Evolutionary conservation across 257 asterid species (phyloP).

Genomic region (Solanum chiquidenum): DNA sequence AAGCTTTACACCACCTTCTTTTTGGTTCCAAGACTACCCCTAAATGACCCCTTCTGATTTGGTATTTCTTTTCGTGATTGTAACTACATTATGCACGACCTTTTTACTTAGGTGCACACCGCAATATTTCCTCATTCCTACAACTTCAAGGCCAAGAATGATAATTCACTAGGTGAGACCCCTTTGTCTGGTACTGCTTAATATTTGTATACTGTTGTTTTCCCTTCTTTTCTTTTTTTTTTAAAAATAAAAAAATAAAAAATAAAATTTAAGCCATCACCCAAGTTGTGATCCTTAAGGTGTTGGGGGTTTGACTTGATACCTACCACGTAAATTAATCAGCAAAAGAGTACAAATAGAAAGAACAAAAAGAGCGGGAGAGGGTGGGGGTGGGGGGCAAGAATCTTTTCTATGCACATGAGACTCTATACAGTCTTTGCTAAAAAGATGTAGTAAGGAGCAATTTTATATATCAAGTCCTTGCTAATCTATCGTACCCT

Average conservation of each 20-base stretch:
- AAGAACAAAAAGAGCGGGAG: neutral
- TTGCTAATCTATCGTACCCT: neutral
- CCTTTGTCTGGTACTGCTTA: neutral
- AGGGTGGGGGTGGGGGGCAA: neutral
- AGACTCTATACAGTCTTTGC: neutral
- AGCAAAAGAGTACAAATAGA: neutral
- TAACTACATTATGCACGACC: neutral
- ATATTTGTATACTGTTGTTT: neutral
- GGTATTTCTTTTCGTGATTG: neutral
- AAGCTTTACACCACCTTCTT: constrained; percentile 12
- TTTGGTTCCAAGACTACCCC: neutral
- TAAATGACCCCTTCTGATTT: neutral
- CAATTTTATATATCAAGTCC: neutral
- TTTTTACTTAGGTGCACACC: constrained; percentile 41
- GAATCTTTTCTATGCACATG: neutral
- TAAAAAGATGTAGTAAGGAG: neutral
- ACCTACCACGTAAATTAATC: neutral
- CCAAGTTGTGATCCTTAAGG: neutral
- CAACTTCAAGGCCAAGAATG: constrained; percentile 27
- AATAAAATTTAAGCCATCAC: neutral
- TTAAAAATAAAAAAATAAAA: no score
- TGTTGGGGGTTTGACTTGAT: neutral
- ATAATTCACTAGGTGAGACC: constrained; percentile 56
- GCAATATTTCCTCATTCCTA: constrained; percentile 66
- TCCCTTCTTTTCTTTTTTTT: neutral